phyloP scores from a whole-genome alignment of 2,329 filamentous ascomycete genomes.

The Chaetothyriales sp. region DNA sequence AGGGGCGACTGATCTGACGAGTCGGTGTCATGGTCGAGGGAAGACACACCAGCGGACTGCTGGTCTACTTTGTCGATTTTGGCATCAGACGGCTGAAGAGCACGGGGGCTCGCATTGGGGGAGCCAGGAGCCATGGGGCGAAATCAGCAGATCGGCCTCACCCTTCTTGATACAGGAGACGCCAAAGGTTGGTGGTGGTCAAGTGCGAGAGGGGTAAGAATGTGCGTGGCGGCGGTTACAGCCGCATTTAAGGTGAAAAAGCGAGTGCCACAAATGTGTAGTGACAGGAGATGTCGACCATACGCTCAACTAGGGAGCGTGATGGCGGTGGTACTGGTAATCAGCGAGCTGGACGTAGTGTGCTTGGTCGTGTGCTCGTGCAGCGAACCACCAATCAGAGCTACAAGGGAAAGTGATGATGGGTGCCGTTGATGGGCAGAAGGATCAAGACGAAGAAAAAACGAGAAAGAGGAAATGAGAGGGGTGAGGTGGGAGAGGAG shows the following conservation, averaged over 20 bases:
- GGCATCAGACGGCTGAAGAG: not conserved
- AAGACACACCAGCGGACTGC: not conserved
- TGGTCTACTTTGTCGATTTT: not conserved
- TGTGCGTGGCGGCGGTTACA: not conserved
- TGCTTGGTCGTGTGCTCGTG: not conserved
- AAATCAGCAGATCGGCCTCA: not conserved
- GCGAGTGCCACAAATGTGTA: not conserved
- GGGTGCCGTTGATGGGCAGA: not conserved
- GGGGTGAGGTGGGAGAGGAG: not conserved
- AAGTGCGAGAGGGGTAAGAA: not conserved
- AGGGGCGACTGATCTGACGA: not conserved
- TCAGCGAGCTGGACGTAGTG: not conserved
- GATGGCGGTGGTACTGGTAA: not conserved
- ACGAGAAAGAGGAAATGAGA: not conserved
- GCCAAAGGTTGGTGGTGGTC: not conserved
- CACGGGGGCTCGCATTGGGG: not conserved
- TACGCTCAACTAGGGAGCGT: not conserved
- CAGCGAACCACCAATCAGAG: not conserved
- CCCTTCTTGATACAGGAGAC: not conserved
- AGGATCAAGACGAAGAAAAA: not conserved
- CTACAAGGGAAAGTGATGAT: not conserved
- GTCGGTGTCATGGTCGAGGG: not conserved
- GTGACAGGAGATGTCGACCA: not conserved
- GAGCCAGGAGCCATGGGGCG: not conserved
- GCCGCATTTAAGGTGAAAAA: not conserved